Evolutionary conservation across 257 asterid species (phyloP).

Genomic region (Solanum phureja): DNA sequence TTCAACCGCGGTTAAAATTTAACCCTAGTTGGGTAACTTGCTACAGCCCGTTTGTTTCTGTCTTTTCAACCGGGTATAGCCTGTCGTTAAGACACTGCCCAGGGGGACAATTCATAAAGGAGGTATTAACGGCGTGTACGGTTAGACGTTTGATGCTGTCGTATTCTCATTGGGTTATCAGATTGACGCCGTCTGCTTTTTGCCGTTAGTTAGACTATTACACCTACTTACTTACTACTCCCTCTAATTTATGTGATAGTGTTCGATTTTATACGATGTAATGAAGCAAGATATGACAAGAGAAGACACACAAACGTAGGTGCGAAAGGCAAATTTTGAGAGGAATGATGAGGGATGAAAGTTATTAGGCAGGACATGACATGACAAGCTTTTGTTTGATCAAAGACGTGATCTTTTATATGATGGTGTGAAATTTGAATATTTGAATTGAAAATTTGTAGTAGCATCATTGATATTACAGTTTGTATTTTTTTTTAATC

Average conservation of each 20-base stretch:
- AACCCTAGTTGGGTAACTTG: constrained; percentile 6
- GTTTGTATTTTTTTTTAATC: too few relatives aligned
- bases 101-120: constrained; percentile 24
- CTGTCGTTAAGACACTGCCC: constrained; percentile 24
- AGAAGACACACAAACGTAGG: too few relatives aligned
- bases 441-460: too few relatives aligned
- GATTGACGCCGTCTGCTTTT: constrained; percentile 29
- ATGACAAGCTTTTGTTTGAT: too few relatives aligned
- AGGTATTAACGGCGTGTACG: constrained; percentile 18
- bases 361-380: too few relatives aligned
- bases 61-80: constrained; percentile 26
- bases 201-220: constrained; percentile 1
- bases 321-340: neutral
- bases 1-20: constrained; percentile 19
- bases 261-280: neutral
- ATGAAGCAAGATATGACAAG: neutral
- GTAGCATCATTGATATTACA: too few relatives aligned
- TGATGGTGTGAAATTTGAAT: too few relatives aligned
- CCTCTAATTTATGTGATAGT: neutral
- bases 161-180: constrained; percentile 12
- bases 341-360: too few relatives aligned
- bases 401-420: too few relatives aligned
- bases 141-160: constrained; percentile 21
- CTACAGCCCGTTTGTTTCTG: constrained; percentile 17
- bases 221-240: neutral